These are phyloP conservation scores for Cystobasidiaceae sp. DNA, from an alignment of 1,284 basidiomycete species.

Conservation along the genomic window DNA sequence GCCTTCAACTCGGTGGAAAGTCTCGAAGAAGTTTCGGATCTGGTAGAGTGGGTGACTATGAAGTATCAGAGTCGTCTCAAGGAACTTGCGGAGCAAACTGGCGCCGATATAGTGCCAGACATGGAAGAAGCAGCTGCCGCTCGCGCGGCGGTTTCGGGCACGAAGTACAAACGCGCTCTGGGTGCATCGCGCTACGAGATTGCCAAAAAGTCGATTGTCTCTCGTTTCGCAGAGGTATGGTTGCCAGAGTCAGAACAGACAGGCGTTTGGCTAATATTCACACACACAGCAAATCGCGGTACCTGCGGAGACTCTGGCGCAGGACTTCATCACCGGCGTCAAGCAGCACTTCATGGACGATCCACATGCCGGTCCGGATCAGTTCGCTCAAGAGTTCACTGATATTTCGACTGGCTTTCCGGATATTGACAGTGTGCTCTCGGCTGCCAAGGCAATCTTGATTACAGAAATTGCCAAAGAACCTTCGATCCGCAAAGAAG, in stretches of 20 bases:
- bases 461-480: slow-evolving; percentile 89
- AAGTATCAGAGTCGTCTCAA: slow-evolving; percentile 60
- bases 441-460: slow-evolving; percentile 74
- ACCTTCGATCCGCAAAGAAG: slow-evolving; percentile 74
- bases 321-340: slow-evolving; percentile 63
- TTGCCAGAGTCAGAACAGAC: neutral
- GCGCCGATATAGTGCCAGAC: slow-evolving; percentile 22
- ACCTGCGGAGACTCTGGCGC: slow-evolving; percentile 67
- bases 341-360: slow-evolving; percentile 63
- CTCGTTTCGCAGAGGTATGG: slow-evolving; percentile 67
- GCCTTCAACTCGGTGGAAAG: slow-evolving; percentile 53
- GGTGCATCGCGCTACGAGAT: slow-evolving; percentile 81
- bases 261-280: neutral
- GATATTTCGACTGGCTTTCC: slow-evolving; percentile 30
- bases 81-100: slow-evolving; percentile 57
- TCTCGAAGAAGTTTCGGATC: slow-evolving; percentile 85
- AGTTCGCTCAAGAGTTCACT: slow-evolving; percentile 47
- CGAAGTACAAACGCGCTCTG: slow-evolving; percentile 74
- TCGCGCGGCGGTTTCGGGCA: slow-evolving; percentile 41
- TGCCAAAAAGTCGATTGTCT: slow-evolving; percentile 69
- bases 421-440: slow-evolving; percentile 58
- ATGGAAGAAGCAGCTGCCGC: slow-evolving; percentile 23
- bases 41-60: slow-evolving; percentile 83
- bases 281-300: slow-evolving; percentile 48
- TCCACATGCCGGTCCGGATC: slow-evolving; percentile 42